phyloP scores from a whole-genome alignment of 495 filamentous ascomycete genomes.

The Thozetella sp. region DNA sequence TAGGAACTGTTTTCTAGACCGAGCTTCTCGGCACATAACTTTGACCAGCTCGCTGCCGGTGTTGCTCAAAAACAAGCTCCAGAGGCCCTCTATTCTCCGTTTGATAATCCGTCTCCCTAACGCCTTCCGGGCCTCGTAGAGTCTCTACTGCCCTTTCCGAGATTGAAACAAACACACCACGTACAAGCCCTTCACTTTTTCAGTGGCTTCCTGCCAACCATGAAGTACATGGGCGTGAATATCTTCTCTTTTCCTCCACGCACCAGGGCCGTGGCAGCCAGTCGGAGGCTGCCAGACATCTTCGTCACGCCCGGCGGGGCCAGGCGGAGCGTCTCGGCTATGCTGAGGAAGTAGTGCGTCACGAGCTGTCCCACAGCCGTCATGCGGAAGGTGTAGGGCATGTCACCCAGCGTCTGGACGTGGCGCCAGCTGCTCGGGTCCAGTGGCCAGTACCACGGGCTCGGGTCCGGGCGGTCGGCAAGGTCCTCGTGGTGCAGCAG shows the following conservation, averaged over 20 bases:
- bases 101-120: too few species aligned
- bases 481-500: constrained; percentile 88
- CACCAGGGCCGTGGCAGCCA: constrained; percentile 85
- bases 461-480: constrained; percentile 73
- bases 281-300: constrained; percentile 85
- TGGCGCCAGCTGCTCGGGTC: constrained; percentile 77
- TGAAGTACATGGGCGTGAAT: constrained; percentile 99
- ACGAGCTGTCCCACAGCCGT: constrained; percentile 78
- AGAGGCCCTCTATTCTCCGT: too few species aligned
- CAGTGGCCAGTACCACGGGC: constrained; percentile 96
- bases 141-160: too few species aligned
- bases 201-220: constrained; percentile 88
- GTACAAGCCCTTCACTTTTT: constrained; percentile 18
- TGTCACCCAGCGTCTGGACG: constrained; percentile 76
- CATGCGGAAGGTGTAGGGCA: constrained; percentile 87
- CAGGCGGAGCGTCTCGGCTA: constrained; percentile 72
- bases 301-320: constrained; percentile 89
- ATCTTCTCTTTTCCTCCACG: constrained; percentile 89
- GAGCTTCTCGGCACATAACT: too few species aligned
- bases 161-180: too few species aligned
- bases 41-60: too few species aligned
- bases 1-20: too few species aligned
- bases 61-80: too few species aligned
- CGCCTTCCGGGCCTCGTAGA: too few species aligned
- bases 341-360: constrained; percentile 79